phyloP scores from a whole-genome alignment of 495 filamentous ascomycete species.

The Penicillium pulvis region DNA sequence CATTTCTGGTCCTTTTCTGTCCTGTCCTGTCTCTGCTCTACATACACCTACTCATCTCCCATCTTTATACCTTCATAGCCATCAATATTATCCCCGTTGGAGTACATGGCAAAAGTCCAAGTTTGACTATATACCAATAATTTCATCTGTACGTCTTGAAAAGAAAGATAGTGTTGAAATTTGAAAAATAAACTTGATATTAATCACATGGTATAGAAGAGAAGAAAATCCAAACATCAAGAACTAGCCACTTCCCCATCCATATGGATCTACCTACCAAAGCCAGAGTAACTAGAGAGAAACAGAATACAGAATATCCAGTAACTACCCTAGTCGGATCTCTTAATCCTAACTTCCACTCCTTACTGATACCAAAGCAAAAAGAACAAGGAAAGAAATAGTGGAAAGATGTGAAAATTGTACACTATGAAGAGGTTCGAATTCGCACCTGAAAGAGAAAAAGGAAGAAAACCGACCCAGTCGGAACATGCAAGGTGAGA shows the following conservation, averaged over 20 bases:
- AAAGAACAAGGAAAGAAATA: constrained; percentile 7
- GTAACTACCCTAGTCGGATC: too few relatives aligned
- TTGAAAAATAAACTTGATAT: background rate
- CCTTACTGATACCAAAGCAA: background rate
- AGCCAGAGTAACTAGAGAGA: background rate
- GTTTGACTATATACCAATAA: background rate
- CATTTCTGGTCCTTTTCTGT: background rate
- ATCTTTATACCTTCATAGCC: background rate
- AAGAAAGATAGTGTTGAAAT: background rate
- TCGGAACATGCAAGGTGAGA: constrained; percentile 36
- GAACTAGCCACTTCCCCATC: background rate
- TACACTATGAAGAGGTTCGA: constrained; percentile 32
- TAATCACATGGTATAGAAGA: constrained; percentile 1
- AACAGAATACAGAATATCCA: background rate
- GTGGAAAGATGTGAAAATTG: constrained; percentile 33
- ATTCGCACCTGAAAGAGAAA: constrained; percentile 12
- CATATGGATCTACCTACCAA: background rate
- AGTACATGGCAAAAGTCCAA: background rate
- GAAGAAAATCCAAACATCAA: background rate
- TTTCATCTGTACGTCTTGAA: too few relatives aligned
- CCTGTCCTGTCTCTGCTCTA: background rate
- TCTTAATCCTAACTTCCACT: background rate
- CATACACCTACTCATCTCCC: background rate
- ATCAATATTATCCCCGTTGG: background rate
- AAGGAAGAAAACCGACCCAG: constrained; percentile 29